phyloP scores from a whole-genome alignment of 2,329 filamentous ascomycete genomes.

The Graphilbum sp. region DNA sequence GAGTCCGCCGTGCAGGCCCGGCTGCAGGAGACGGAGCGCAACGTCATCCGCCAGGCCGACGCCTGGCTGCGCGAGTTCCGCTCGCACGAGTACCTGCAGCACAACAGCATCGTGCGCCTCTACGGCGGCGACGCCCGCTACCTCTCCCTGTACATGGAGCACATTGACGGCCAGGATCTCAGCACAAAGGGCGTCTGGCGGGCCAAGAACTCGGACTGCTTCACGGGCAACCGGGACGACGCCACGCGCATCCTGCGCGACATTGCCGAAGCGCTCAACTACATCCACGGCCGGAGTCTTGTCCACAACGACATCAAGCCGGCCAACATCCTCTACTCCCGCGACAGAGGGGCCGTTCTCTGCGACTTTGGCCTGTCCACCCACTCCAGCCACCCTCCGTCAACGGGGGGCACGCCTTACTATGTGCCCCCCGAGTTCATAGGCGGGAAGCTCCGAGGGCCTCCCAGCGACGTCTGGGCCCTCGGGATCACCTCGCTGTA shows the following conservation, averaged over 20 bases:
- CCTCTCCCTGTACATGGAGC: slow-evolving; percentile 45
- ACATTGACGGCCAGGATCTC: slow-evolving; percentile 39
- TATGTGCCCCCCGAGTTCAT: slow-evolving; percentile 47
- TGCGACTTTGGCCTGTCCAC: slow-evolving; percentile 45
- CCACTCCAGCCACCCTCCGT: slow-evolving; percentile 25
- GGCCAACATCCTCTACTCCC: slow-evolving; percentile 43
- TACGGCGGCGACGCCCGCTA: slow-evolving; percentile 44
- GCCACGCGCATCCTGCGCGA: slow-evolving; percentile 36
- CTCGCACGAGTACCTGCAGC: slow-evolving; percentile 36
- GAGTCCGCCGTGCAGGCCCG: slow-evolving; percentile 22
- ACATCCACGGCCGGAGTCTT: slow-evolving; percentile 34
- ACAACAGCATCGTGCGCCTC: slow-evolving; percentile 40
- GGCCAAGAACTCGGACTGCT: slow-evolving; percentile 27
- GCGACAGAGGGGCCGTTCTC: slow-evolving; percentile 39
- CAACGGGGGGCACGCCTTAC: slow-evolving; percentile 41
- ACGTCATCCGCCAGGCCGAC: slow-evolving; percentile 41
- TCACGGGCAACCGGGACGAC: slow-evolving; percentile 31
- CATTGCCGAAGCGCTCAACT: slow-evolving; percentile 35
- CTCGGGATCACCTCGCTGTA: slow-evolving; percentile 46
- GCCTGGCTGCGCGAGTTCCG: slow-evolving; percentile 43
- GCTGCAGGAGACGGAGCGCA: slow-evolving; percentile 32
- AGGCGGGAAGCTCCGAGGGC: slow-evolving; percentile 33
- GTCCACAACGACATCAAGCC: slow-evolving; percentile 50
- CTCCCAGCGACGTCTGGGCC: slow-evolving; percentile 42
- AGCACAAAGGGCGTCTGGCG: slow-evolving; percentile 33